Evolutionary conservation across 208 protist genomes (phyloP), one percentile per base, ranked within the genome.

Genomic region (Naegleria fowleri): DNA sequence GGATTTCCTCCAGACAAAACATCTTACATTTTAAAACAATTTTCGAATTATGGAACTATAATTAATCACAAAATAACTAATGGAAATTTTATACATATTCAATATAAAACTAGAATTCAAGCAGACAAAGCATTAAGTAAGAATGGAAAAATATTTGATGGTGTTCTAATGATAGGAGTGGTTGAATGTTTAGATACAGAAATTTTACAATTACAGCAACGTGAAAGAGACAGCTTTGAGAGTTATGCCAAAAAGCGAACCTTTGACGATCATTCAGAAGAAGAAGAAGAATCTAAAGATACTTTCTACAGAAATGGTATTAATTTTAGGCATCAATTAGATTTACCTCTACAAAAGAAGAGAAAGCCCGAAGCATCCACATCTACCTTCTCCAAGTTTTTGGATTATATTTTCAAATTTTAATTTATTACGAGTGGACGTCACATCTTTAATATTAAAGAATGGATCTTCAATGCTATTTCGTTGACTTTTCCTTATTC

Each of bases 81-180:
- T 84, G 76, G 76, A 84, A 84, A 84, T 36, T 84, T 33, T 6
- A 84, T 84, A 16, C 76, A 84, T 84, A 84, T 84, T 84, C 29
- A 40, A 84, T 84, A 84, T 33, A 84, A 40, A 33, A 36, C 76
- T 16, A 84, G 38, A 84, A 15, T 84, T 33, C 76, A 84, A 84
- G 76, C 76, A 9, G 76, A 84, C 33, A 84, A 84, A 39, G 76
- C 76, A 0, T 36, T 84, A 84, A 84, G 76, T 33, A 84, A 84
- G 29, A 84, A 84, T 84, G 76, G 76, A 39, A 84, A 84, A 84
- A 36, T 84, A 16, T 84, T 84, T 36, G 76, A 84, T 40, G 29
- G 33, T 2, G 38, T 84, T 40, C 33, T 84, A 40, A 84, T 84
- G 76, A 33, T 84, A 36, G 76, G 76, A 38, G 76, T 84, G 29